These are phyloP conservation scores for Nakazawaea molendinolei DNA, from an alignment of 805 yeast species.

Conservation along the genomic window DNA sequence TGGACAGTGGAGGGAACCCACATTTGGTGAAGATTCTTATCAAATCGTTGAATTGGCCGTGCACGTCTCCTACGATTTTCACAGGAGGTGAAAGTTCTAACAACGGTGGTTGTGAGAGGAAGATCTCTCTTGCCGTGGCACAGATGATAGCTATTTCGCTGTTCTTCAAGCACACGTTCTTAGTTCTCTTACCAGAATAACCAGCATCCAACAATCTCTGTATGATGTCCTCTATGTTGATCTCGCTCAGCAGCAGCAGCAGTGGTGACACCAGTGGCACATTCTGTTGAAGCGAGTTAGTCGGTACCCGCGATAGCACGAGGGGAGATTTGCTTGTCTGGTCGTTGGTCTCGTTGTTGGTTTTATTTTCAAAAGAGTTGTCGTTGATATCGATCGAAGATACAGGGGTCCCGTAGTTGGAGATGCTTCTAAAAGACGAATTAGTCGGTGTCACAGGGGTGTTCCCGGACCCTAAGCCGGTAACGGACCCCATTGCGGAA, in stretches of 20 bases:
- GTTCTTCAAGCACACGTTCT: constrained; percentile 80
- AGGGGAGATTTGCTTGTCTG: background rate
- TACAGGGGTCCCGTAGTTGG: constrained; percentile 7
- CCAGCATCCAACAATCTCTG: constrained; percentile 94
- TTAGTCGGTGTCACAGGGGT: constrained; percentile 11
- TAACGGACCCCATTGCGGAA: too few relatives aligned
- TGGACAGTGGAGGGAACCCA: constrained; percentile 94
- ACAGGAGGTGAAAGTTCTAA: constrained; percentile 84
- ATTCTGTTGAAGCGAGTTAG: constrained; percentile 1
- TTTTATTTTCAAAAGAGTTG: background rate
- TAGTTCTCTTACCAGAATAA: constrained; percentile 89
- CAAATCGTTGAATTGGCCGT: constrained; percentile 92
- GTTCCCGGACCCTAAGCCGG: too few relatives aligned
- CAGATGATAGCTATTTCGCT: constrained; percentile 87
- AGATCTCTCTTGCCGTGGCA: constrained; percentile 80
- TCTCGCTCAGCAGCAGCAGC: constrained; percentile 15
- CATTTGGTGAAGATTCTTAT: constrained; percentile 89
- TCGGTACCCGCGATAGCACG: constrained; percentile 7
- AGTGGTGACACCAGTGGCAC: background rate
- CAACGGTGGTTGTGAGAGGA: constrained; percentile 83
- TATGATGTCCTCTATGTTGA: constrained; percentile 77
- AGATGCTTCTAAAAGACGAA: constrained; percentile 9
- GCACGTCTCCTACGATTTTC: constrained; percentile 89
- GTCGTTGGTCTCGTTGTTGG: too few relatives aligned
- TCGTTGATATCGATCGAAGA: constrained; percentile 6